These are phyloP conservation scores for Ustilago cynodontis DNA, from an alignment of 1,284 basidiomycete genomes.

Conservation along the genomic window DNA sequence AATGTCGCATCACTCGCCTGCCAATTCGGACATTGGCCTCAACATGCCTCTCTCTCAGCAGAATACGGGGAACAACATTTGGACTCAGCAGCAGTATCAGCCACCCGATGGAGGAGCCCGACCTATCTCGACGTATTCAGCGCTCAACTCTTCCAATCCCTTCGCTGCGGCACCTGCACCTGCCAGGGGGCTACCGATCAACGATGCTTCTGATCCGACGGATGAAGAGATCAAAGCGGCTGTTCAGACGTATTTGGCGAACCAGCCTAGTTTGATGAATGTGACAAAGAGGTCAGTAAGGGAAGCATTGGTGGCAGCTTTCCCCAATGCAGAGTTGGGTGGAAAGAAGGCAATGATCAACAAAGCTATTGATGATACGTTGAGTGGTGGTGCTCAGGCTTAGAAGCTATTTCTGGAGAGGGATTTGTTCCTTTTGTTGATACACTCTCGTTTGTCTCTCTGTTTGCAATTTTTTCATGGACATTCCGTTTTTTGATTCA, in stretches of 20 bases:
- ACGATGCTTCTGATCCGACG: constrained; percentile 50
- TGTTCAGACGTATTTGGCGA: constrained; percentile 62
- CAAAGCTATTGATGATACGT: constrained; percentile 65
- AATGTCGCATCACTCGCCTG: constrained; percentile 25
- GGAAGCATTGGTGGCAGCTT: constrained; percentile 62
- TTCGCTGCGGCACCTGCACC: constrained; percentile 36
- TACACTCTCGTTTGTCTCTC: constrained; percentile 4
- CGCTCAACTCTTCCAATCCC: constrained; percentile 49
- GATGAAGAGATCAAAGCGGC: constrained; percentile 63
- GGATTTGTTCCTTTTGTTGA: constrained; percentile 1
- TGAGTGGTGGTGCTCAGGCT: constrained; percentile 56
- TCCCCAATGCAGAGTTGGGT: constrained; percentile 65
- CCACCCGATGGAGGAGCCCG: constrained; percentile 8
- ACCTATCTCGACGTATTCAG: constrained; percentile 43
- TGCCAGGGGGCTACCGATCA: constrained; percentile 32
- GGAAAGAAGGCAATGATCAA: constrained; percentile 63
- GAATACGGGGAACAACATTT: constrained; percentile 50
- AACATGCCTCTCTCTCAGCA: constrained; percentile 57
- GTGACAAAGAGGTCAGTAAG: constrained; percentile 68
- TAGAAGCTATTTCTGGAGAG: constrained; percentile 5
- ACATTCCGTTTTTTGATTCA: constrained; percentile 7
- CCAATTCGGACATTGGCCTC: constrained; percentile 40
- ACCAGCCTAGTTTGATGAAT: constrained; percentile 66
- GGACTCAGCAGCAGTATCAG: constrained; percentile 26
- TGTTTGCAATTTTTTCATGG: constrained; percentile 16